phyloP scores from a whole-genome alignment of 768 basidiomycete genomes.

The Neoboletus brunneissimus region DNA sequence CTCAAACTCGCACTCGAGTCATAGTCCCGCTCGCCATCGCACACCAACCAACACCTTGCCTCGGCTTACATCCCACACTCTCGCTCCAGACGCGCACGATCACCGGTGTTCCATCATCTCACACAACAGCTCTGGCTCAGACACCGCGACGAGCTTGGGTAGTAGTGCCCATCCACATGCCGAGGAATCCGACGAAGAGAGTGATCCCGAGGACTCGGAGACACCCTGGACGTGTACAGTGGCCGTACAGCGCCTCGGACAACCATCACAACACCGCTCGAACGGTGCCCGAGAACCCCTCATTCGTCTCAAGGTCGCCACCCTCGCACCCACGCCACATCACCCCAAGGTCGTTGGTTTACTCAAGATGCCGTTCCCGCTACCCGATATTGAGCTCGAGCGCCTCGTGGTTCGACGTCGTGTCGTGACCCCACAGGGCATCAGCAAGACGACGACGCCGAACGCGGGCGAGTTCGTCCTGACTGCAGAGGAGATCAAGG shows the following conservation, averaged over 20 bases:
- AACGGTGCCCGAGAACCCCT: constrained; percentile 9
- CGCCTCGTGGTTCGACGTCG: constrained; percentile 52
- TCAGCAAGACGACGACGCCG: constrained; percentile 24
- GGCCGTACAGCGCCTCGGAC: constrained; percentile 50
- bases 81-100: constrained; percentile 9
- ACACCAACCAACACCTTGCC: constrained; percentile 3
- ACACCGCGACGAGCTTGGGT: constrained; percentile 24
- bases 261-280: constrained; percentile 7
- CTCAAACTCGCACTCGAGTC: constrained; percentile 2
- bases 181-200: constrained; percentile 68
- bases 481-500: constrained; percentile 92
- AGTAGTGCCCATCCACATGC: constrained; percentile 19
- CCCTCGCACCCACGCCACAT: constrained; percentile 88
- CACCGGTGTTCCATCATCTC: constrained; percentile 42
- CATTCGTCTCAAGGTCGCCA: constrained; percentile 66
- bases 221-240: constrained; percentile 94
- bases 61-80: constrained; percentile 7
- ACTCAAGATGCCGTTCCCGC: constrained; percentile 86
- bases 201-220: constrained; percentile 95
- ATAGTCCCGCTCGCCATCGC: constrained; percentile 16
- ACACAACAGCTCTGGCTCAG: constrained; percentile 38
- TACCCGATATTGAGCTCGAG: constrained; percentile 79
- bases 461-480: constrained; percentile 46
- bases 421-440: constrained; percentile 31
- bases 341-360: constrained; percentile 93